phyloP scores from a whole-genome alignment of 139 green algal genomes.

The Micromonas commoda region DNA sequence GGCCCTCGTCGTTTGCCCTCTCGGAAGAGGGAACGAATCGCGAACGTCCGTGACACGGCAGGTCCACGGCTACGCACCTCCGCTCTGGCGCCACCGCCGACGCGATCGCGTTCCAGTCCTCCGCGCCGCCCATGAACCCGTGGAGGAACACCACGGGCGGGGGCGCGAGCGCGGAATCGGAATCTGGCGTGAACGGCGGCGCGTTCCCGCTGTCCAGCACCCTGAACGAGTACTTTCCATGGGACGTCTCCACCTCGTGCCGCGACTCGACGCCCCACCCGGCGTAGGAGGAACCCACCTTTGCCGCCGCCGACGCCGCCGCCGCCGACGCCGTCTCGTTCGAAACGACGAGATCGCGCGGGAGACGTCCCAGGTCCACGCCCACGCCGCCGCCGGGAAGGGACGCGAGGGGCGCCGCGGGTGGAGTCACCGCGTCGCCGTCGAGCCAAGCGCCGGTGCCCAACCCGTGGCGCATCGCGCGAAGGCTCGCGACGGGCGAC shows the following conservation, averaged over 20 bases:
- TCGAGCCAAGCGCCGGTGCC: background rate
- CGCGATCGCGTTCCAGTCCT: constrained; percentile 33
- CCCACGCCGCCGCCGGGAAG: background rate
- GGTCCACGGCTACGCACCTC: constrained; percentile 35
- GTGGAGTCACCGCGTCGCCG: background rate
- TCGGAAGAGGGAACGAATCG: too few species aligned
- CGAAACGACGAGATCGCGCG: too few species aligned
- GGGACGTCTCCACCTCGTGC: background rate
- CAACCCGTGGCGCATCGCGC: background rate
- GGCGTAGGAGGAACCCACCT: too few species aligned
- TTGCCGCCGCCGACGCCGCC: background rate
- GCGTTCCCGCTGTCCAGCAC: background rate
- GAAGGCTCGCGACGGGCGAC: background rate
- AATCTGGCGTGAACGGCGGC: too few species aligned
- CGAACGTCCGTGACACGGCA: constrained; percentile 38
- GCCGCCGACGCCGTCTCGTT: background rate
- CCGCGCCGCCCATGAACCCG: constrained; percentile 36
- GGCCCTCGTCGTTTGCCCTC: too few species aligned
- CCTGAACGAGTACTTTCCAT: background rate
- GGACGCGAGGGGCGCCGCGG: background rate
- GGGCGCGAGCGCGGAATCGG: too few species aligned
- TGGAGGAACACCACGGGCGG: constrained; percentile 38
- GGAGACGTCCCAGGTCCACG: background rate
- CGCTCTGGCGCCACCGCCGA: constrained; percentile 14
- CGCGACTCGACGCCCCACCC: background rate